Base-by-base conservation (phyloP, 2,329 filamentous ascomycete species). In the Exophiala aquamarina region DNA sequence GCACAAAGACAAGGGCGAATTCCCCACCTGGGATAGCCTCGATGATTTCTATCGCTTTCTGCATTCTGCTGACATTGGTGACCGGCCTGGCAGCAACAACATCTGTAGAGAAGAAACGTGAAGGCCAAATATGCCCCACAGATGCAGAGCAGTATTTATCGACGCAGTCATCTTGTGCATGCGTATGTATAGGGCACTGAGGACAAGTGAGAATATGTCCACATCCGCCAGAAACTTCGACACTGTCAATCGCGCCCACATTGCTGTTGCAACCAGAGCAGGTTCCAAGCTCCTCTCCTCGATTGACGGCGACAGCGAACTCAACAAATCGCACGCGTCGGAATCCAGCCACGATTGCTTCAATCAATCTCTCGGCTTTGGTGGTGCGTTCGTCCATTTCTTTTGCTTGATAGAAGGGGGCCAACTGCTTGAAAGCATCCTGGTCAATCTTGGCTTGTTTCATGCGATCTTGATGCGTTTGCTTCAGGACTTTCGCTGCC, bases 1-100 rank as follows among this genome's bases (percentile, higher is more conserved):
- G 79, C 2, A 79, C 70, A 58, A 83, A 83, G 1, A 83, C 53
- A 6, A 83, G 63, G 0, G 74, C 72, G 49, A 76, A 71, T n/a
- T 83, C 77, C 1, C 66, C 59, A 0, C 59, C 31, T 0, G 63
- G 64, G 23, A 77, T 64, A 9, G 41, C 41, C 6, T 66, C 50
- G 18, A 82, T 64, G 3, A 81, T 60, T 0, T 66, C 50, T 4
- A 79, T 59, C 21, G 79, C 62, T 4, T 65, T 63, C 21, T 71
- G 66, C 1, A 80, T 49, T 55, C 81, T 82, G 28, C 67, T 69
- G 13, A 77, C 76, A 17, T 7, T 29, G 5, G 6, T 21, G 11
- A 10, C 17, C 14, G n/a, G 10, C 7, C n/a, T 18, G 4, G 4
- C 4, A 18, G 15, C 19, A 19, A 19, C 35, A 18, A 8, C 18